A percentile compares a stretch with the other conserved stretches of the same genome.
Evolutionary conservation across 495 filamentous ascomycete genomes (phyloP).

Genomic region (Aspergillus egyptiacus): DNA sequence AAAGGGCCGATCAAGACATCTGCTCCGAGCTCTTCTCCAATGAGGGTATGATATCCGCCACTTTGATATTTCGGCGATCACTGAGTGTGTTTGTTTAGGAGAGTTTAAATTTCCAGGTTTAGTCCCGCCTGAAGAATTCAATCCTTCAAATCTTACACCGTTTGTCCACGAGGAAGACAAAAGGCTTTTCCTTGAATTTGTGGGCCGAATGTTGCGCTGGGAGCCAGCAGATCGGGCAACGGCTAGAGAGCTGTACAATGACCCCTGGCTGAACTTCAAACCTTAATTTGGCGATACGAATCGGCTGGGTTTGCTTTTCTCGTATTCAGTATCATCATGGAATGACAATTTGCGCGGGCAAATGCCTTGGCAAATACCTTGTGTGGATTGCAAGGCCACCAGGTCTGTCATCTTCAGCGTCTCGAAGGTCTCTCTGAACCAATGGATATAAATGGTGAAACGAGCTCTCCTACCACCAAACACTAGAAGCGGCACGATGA

Average conservation of each 20-base stretch:
- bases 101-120: conserved; percentile 16
- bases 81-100: conserved; percentile 15
- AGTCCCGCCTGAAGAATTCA: conserved; percentile 19
- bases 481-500: too few relatives aligned
- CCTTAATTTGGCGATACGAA: conserved; percentile 1
- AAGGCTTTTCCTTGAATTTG: conserved; percentile 26
- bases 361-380: too few relatives aligned
- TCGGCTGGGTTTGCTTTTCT: neutral
- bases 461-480: too few relatives aligned
- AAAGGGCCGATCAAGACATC: conserved; percentile 18
- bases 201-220: conserved; percentile 28
- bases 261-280: conserved; percentile 15
- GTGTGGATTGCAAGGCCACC: too few relatives aligned
- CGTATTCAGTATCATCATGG: too few relatives aligned
- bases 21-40: conserved; percentile 16
- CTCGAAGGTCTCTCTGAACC: too few relatives aligned
- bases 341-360: too few relatives aligned
- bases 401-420: too few relatives aligned
- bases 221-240: conserved; percentile 26
- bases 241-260: conserved; percentile 25
- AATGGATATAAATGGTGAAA: too few relatives aligned
- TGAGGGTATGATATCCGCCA: conserved; percentile 14
- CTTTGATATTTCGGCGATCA: neutral
- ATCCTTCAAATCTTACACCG: conserved; percentile 14
- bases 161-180: conserved; percentile 27